These are phyloP conservation scores for Neofusicoccum sp. DNA, from an alignment of 2,329 filamentous ascomycete species.

Conservation along the genomic window DNA sequence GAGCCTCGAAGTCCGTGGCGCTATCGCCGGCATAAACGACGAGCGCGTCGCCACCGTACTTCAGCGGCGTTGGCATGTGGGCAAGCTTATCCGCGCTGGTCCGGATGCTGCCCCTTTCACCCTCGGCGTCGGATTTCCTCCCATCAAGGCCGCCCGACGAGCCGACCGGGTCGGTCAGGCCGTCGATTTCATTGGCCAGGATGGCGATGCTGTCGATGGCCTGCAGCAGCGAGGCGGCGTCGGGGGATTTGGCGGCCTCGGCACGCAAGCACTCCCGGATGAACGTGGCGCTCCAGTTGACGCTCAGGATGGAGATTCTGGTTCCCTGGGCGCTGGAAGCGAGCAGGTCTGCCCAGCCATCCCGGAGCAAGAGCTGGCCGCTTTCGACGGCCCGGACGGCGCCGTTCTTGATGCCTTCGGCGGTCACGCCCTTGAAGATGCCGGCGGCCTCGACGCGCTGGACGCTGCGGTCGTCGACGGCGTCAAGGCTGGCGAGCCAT, in stretches of 20 bases:
- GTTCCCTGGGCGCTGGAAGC: neutral
- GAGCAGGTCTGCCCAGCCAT: slow-evolving; percentile 37
- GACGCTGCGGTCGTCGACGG: slow-evolving; percentile 43
- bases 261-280: slow-evolving; percentile 8
- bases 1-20: slow-evolving; percentile 47
- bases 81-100: slow-evolving; percentile 44
- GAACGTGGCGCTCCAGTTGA: slow-evolving; percentile 49
- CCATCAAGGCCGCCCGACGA: slow-evolving; percentile 27
- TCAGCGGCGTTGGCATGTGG: slow-evolving; percentile 24
- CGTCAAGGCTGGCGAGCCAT: slow-evolving; percentile 37
- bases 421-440: slow-evolving; percentile 41
- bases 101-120: slow-evolving; percentile 24
- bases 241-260: neutral
- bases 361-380: slow-evolving; percentile 35
- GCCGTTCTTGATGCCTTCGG: slow-evolving; percentile 26
- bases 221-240: neutral
- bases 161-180: slow-evolving; percentile 26
- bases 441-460: slow-evolving; percentile 38
- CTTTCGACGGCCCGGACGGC: slow-evolving; percentile 27
- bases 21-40: slow-evolving; percentile 50
- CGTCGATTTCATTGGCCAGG: slow-evolving; percentile 37
- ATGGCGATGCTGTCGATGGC: slow-evolving; percentile 14
- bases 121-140: slow-evolving; percentile 19
- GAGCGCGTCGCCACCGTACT: slow-evolving; percentile 14
- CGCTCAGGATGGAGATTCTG: slow-evolving; percentile 38